Evolutionary conservation across 495 filamentous ascomycete genomes (phyloP).

Genomic region (Massariosphaeria phaeospora): DNA sequence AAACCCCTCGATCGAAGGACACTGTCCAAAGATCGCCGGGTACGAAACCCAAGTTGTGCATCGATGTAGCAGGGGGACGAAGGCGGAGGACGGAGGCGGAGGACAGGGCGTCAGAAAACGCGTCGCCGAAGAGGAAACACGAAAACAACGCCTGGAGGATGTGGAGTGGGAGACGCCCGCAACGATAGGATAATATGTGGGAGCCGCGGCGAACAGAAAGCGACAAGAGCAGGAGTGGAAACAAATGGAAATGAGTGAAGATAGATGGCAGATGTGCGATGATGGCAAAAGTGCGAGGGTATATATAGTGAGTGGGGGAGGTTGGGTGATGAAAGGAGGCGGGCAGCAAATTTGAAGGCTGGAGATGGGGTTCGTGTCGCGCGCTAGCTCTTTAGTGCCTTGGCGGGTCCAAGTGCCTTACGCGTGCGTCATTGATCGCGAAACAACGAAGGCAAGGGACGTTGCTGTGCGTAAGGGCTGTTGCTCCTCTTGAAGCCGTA

Average conservation of each 20-base stretch:
- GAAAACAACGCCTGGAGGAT: too few relatives aligned
- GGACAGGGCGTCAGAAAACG: too few relatives aligned
- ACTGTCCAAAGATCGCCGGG: too few relatives aligned
- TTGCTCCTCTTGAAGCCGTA: background rate
- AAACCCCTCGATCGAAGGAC: too few relatives aligned
- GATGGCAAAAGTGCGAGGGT: background rate
- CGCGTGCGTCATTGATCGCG: conserved; percentile 1
- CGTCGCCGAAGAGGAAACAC: too few relatives aligned
- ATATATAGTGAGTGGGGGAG: background rate
- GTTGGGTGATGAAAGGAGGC: background rate
- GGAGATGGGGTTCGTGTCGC: conserved; percentile 3
- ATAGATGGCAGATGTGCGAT: background rate
- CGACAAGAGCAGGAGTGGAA: background rate
- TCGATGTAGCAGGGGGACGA: too few relatives aligned
- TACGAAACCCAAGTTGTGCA: too few relatives aligned
- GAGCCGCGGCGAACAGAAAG: too few relatives aligned
- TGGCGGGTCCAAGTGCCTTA: background rate
- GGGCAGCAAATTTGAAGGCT: conserved; percentile 3
- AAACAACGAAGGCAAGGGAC: background rate
- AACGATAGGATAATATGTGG: too few relatives aligned
- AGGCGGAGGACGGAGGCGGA: too few relatives aligned
- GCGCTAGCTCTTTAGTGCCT: conserved; percentile 6
- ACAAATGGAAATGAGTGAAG: background rate
- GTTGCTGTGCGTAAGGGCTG: background rate
- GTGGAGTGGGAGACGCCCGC: too few relatives aligned